A percentile compares a stretch with the other conserved stretches of the same genome.
phyloP scores from a whole-genome alignment of 2,329 filamentous ascomycete species.

The Aspergillus sp. region DNA sequence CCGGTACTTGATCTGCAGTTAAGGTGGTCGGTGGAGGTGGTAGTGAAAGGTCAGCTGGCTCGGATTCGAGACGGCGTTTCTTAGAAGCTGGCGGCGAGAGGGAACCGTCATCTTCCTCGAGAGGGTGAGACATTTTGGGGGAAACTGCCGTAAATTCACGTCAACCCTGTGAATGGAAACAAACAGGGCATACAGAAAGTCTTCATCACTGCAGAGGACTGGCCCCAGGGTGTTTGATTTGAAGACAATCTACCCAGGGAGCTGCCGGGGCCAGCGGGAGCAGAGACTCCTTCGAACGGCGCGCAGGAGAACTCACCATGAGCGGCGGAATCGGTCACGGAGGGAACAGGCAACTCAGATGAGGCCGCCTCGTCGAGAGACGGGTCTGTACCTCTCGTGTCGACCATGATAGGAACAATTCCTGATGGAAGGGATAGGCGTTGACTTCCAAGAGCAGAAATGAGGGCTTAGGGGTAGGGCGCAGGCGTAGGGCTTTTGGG shows the following conservation, averaged over 20 bases:
- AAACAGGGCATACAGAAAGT: neutral
- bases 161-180: constrained; percentile 1
- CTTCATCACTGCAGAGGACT: neutral
- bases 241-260: neutral
- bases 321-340: constrained; percentile 28
- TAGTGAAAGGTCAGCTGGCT: constrained; percentile 25
- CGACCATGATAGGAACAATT: constrained; percentile 34
- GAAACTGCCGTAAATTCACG: constrained; percentile 18
- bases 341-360: constrained; percentile 33
- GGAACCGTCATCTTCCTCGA: constrained; percentile 39
- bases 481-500: constrained; percentile 45
- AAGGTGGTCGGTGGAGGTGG: constrained; percentile 16
- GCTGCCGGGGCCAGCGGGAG: neutral
- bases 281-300: neutral
- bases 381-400: constrained; percentile 30
- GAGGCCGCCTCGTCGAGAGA: constrained; percentile 32
- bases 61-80: constrained; percentile 42
- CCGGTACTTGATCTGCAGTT: constrained; percentile 28
- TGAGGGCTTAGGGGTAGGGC: constrained; percentile 53
- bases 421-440: constrained; percentile 24
- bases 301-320: constrained; percentile 35
- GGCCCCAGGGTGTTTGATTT: no score
- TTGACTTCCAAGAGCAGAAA: constrained; percentile 49
- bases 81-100: constrained; percentile 39
- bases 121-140: constrained; percentile 35